Base-by-base conservation (phyloP, 1,139 yeast genomes). In the Geotrichum klebahnii region DNA sequence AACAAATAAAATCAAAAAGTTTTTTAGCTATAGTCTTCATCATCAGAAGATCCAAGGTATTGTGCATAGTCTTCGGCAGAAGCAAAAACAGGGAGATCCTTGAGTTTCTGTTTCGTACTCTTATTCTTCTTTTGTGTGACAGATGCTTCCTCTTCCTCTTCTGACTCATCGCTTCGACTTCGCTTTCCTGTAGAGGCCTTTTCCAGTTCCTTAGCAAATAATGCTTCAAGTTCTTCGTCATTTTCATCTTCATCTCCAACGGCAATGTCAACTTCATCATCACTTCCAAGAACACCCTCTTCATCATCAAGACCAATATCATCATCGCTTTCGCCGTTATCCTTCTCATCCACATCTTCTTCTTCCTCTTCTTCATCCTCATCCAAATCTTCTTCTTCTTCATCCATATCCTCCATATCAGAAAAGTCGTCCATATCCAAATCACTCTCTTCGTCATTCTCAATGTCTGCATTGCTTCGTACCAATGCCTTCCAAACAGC, bases 401-500 rank as follows among this genome's bases (percentile, higher is more conserved):
- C 74, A 3, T 62, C 68, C 17, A 59, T 69, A n/a, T 60, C 65
- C 12, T 73, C 79, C 33, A 73, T 75, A 49, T 74, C 78, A 5
- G 61, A 59, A 23, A 54, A 57, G 41, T 54, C 66, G 29, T 47
- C 44, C 55, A 52, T 50, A 36, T 57, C 50, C 20, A 59, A 46
- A 31, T 57, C 64, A 17, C 40, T 42, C n/a, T 49, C 57, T 14
- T 67, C 73, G 10, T 69, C 76, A 29, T 70, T 79, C 53, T 77
- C 82, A 51, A 85, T 81, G 50, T 84, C 95, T 0, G 96, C 95
- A 59, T 80, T 80, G 38, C 95, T 84, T 61, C 82, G 79, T 33
- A 89, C 95, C 63, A 89, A 74, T 0, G 96, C 97, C 60, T 81
- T 73, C 96, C 96, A 89, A 38, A 88, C 86, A 56, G 83, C 89